Percentiles rank a stretch among this genome's conserved stretches.
Evolutionary conservation across 179 eudicot species (phyloP).

Genomic region (Nepenthes alata): DNA sequence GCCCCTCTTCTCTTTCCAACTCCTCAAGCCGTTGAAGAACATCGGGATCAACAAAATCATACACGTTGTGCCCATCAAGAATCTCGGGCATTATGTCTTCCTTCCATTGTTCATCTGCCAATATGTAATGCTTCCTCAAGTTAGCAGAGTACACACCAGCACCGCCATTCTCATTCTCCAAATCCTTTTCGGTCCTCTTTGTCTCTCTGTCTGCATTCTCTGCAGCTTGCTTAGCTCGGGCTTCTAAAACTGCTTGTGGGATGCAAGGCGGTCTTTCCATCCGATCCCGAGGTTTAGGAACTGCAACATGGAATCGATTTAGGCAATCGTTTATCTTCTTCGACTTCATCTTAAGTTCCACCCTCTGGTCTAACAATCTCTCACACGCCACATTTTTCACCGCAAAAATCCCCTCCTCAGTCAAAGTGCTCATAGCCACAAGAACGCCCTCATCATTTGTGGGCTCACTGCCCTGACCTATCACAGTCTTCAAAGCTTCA

Average conservation of each 20-base stretch:
- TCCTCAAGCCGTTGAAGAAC: slow-evolving; percentile 75
- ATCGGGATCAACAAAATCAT: slow-evolving; percentile 86
- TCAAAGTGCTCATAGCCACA: slow-evolving; percentile 79
- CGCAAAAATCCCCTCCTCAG: slow-evolving; percentile 73
- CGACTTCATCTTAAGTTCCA: slow-evolving; percentile 88
- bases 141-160: slow-evolving; percentile 93
- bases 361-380: slow-evolving; percentile 76
- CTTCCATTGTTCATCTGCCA: slow-evolving; percentile 84
- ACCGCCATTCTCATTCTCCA: slow-evolving; percentile 84
- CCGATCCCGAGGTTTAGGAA: slow-evolving; percentile 80
- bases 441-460: slow-evolving; percentile 57
- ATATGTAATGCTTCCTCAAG: slow-evolving; percentile 65
- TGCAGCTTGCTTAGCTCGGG: slow-evolving; percentile 44
- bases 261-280: slow-evolving; percentile 73
- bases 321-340: slow-evolving; percentile 80
- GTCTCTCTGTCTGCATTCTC: slow-evolving; percentile 37
- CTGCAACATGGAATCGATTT: slow-evolving; percentile 86
- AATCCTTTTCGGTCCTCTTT: slow-evolving; percentile 64
- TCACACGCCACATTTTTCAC: slow-evolving; percentile 95
- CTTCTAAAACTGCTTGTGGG: slow-evolving; percentile 73
- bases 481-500: slow-evolving; percentile 78
- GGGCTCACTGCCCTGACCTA: slow-evolving; percentile 78
- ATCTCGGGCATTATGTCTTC: slow-evolving; percentile 81
- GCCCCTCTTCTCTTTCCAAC: slow-evolving; percentile 57
- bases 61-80: slow-evolving; percentile 84